phyloP scores from a whole-genome alignment of 441 rosid genomes.

The Euphorbia celastroides region DNA sequence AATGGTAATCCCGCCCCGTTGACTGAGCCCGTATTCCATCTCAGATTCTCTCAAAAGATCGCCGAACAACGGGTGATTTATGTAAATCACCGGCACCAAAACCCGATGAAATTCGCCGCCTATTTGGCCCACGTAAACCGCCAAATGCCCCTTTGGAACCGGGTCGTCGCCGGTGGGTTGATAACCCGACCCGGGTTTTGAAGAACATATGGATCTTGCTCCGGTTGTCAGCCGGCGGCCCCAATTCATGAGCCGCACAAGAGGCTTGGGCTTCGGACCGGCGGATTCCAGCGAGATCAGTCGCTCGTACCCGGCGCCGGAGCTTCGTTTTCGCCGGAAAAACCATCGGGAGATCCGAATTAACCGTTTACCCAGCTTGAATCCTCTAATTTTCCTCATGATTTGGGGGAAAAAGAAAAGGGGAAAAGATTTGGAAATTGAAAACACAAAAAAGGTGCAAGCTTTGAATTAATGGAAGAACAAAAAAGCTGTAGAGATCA shows the following conservation, averaged over 20 bases:
- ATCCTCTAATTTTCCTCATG: slow-evolving; percentile 55
- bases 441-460: background rate
- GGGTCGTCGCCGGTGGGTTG: slow-evolving; percentile 33
- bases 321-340: slow-evolving; percentile 21
- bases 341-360: slow-evolving; percentile 46
- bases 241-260: slow-evolving; percentile 51
- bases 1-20: slow-evolving; percentile 77
- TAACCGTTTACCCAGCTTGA: slow-evolving; percentile 50
- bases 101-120: slow-evolving; percentile 66
- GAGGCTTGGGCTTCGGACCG: slow-evolving; percentile 24
- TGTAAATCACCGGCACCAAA: slow-evolving; percentile 70
- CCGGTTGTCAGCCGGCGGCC: slow-evolving; percentile 44
- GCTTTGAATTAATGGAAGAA: background rate
- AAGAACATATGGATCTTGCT: slow-evolving; percentile 33
- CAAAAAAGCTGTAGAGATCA: slow-evolving; percentile 14
- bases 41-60: slow-evolving; percentile 64
- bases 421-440: background rate
- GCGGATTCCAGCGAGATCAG: slow-evolving; percentile 14
- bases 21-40: slow-evolving; percentile 64
- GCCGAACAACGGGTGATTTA: slow-evolving; percentile 84
- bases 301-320: slow-evolving; percentile 27
- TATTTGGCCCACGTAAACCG: slow-evolving; percentile 69
- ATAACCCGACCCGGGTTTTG: slow-evolving; percentile 33
- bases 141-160: slow-evolving; percentile 63
- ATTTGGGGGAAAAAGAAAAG: background rate